Percentiles rank a stretch among this genome's conserved stretches.
Evolutionary conservation across 1,139 yeast species (phyloP).

Genomic region (Candida frijolesensis): DNA sequence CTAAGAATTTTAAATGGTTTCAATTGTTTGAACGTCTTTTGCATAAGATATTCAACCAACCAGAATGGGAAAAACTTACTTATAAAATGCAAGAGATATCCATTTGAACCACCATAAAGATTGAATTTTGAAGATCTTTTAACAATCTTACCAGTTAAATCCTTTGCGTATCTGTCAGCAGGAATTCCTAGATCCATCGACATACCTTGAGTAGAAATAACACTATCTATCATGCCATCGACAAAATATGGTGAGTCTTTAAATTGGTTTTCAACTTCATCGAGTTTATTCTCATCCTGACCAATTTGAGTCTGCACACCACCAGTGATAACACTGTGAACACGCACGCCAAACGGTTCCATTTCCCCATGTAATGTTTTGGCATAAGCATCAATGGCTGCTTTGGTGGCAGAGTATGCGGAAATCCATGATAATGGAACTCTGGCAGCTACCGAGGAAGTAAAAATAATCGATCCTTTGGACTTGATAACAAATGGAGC

Average conservation of each 20-base stretch:
- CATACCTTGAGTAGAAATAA: slow-evolving; percentile 26
- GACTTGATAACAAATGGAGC: slow-evolving; percentile 32
- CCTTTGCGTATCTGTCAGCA: slow-evolving; percentile 32
- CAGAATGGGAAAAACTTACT: slow-evolving; percentile 32
- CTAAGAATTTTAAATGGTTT: slow-evolving; percentile 20
- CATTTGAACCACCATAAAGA: slow-evolving; percentile 29
- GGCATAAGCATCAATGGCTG: slow-evolving; percentile 77
- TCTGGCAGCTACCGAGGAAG: slow-evolving; percentile 38
- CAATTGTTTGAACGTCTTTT: slow-evolving; percentile 31
- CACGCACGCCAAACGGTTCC: slow-evolving; percentile 40
- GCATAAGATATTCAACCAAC: slow-evolving; percentile 26
- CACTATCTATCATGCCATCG: slow-evolving; percentile 31
- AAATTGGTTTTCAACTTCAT: slow-evolving; percentile 4
- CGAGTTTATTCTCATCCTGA: slow-evolving; percentile 16
- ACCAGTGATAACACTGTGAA: slow-evolving; percentile 42
- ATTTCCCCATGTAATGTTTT: slow-evolving; percentile 64
- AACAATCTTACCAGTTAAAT: slow-evolving; percentile 26
- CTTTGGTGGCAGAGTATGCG: slow-evolving; percentile 44
- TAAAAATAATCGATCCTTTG: slow-evolving; percentile 40
- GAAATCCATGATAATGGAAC: slow-evolving; percentile 39
- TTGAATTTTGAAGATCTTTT: slow-evolving; percentile 29
- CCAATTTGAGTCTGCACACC: slow-evolving; percentile 31
- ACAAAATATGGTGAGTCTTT: slow-evolving; percentile 27
- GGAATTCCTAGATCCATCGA: slow-evolving; percentile 25
- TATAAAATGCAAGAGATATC: slow-evolving; percentile 24